Conservation (phyloP, 2,329 filamentous ascomycete species). For the Curvularia eragrostidis region DNA sequence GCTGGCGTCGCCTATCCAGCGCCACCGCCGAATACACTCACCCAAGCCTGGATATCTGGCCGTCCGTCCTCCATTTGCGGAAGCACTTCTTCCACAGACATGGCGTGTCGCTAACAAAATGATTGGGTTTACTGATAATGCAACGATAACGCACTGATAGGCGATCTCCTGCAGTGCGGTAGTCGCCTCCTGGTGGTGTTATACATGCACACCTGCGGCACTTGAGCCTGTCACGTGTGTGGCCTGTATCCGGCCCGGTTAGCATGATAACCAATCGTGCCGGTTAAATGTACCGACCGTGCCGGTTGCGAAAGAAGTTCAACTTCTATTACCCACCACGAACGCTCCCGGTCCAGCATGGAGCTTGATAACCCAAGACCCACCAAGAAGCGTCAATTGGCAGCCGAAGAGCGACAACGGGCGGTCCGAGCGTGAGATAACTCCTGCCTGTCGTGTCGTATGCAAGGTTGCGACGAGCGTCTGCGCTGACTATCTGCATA, state of each 20-base stretch:
- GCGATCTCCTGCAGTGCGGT: not conserved
- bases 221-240: not conserved
- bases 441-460: not conserved
- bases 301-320: not conserved
- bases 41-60: slow-evolving; percentile 3
- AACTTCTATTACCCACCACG: not conserved
- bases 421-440: slow-evolving; percentile 22
- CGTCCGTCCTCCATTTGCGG: not conserved
- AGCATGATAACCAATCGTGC: not conserved
- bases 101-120: not conserved
- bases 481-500: slow-evolving; percentile 31
- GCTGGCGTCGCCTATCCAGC: not conserved
- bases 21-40: not conserved
- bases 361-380: slow-evolving; percentile 17
- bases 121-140: not conserved
- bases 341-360: slow-evolving; percentile 6
- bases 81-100: not conserved
- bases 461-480: not conserved
- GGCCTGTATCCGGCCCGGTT: not conserved
- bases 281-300: not conserved
- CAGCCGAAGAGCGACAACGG: slow-evolving; percentile 21
- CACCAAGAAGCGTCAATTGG: slow-evolving; percentile 20
- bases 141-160: not conserved
- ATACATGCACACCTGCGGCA: not conserved
- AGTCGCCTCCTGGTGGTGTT: not conserved